phyloP scores from a whole-genome alignment of 352 stramenopile genomes.

The Blastocystis sp. region DNA sequence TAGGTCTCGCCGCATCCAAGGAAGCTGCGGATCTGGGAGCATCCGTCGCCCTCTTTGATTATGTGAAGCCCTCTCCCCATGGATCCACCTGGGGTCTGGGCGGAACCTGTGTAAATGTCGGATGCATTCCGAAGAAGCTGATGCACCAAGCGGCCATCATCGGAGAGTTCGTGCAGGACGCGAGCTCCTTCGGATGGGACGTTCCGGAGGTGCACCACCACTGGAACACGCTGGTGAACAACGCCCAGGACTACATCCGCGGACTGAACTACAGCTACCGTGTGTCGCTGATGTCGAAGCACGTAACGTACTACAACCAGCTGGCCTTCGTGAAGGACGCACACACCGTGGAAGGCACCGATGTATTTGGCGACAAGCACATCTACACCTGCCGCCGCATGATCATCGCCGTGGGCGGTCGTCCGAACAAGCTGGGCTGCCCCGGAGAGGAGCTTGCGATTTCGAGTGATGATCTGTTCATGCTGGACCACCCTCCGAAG shows the following conservation, averaged over 20 bases:
- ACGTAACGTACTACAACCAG: conserved; percentile 83
- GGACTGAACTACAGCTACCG: conserved; percentile 96
- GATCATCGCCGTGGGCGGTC: conserved; percentile 84
- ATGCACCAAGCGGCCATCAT: conserved; percentile 89
- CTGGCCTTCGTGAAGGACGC: conserved; percentile 73
- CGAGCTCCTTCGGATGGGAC: conserved; percentile 75
- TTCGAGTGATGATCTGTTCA: conserved; percentile 67
- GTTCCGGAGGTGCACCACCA: conserved; percentile 63
- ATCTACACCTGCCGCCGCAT: conserved; percentile 79
- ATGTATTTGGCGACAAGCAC: conserved; percentile 69
- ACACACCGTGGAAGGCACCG: conserved; percentile 79
- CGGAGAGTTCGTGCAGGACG: conserved; percentile 75
- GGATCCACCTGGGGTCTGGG: conserved; percentile 78
- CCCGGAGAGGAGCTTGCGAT: conserved; percentile 82
- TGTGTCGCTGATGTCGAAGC: conserved; percentile 83
- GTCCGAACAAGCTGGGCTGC: conserved; percentile 76
- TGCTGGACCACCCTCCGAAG: conserved; percentile 70
- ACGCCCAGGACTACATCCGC: conserved; percentile 91
- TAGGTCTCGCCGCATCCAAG: conserved; percentile 82
- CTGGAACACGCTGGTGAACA: conserved; percentile 80
- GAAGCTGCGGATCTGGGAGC: conserved; percentile 79
- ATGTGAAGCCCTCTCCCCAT: conserved; percentile 78
- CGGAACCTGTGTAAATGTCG: conserved; percentile 95
- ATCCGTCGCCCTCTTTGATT: conserved; percentile 87
- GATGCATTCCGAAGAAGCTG: conserved; percentile 97